Evolutionary conservation across 331 rosid species (phyloP).

Genomic region (Acacia concinna): DNA sequence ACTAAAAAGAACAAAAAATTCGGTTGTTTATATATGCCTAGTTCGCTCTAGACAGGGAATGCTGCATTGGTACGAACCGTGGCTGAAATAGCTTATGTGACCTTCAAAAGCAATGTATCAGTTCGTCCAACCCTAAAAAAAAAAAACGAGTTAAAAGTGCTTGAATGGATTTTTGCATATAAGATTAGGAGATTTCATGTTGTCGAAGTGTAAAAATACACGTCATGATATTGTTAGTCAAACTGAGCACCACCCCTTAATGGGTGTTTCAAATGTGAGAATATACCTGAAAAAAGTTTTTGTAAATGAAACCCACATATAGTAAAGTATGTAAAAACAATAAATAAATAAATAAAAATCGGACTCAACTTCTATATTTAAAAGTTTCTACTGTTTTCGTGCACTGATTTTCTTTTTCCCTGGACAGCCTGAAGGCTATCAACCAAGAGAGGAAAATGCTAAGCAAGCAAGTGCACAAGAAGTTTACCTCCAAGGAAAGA

Average conservation of each 20-base stretch:
- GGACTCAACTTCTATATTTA: background rate
- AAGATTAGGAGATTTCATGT: background rate
- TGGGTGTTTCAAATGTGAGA: conserved; percentile 6
- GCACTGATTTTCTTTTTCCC: background rate
- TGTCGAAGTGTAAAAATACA: background rate
- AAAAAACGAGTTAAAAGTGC: background rate
- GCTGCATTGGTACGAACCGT: background rate
- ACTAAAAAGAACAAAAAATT: background rate
- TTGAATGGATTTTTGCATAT: background rate
- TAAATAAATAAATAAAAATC: too few species aligned
- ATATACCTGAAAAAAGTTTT: background rate
- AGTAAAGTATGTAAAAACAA: background rate
- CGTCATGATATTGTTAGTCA: background rate
- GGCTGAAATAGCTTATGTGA: background rate
- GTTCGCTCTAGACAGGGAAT: background rate
- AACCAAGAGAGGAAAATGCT: conserved; percentile 79
- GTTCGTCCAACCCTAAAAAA: background rate
- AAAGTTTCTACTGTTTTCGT: conserved; percentile 10
- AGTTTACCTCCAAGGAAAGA: conserved; percentile 57
- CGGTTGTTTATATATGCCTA: background rate
- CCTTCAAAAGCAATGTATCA: background rate
- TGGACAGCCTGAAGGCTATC: conserved; percentile 55
- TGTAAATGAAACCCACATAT: background rate
- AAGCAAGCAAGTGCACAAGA: conserved; percentile 68
- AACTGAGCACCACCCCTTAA: background rate